phyloP scores from a whole-genome alignment of 2,329 filamentous ascomycete species.

The Ophiostoma sp. region DNA sequence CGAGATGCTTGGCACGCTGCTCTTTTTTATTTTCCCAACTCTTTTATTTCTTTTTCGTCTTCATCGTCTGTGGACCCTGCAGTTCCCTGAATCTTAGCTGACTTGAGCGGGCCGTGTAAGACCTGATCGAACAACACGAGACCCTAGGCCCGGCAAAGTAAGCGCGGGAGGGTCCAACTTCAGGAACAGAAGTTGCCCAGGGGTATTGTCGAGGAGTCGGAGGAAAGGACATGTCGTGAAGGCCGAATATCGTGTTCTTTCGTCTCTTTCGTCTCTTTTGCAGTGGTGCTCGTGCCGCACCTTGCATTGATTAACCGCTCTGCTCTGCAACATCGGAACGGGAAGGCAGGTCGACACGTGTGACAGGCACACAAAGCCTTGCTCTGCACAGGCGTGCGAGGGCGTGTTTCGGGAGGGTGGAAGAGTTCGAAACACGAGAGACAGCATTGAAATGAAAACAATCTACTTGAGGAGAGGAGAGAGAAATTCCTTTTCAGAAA shows the following conservation, averaged over 20 bases:
- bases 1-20: not conserved
- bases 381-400: not conserved
- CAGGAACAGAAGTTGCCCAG: not conserved
- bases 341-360: not conserved
- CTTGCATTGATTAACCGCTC: constrained; percentile 1
- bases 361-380: not conserved
- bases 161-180: not conserved
- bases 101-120: not conserved
- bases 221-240: not conserved
- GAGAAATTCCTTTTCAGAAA: not conserved
- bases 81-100: not conserved
- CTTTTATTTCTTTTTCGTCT: not conserved
- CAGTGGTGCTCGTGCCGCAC: not conserved
- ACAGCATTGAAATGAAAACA: not conserved
- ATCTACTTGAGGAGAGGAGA: not conserved
- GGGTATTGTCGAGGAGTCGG: constrained; percentile 1
- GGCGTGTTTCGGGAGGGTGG: not conserved
- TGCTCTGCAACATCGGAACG: constrained; percentile 1
- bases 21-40: not conserved
- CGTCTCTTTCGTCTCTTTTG: not conserved
- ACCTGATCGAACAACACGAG: constrained; percentile 3
- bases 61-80: not conserved
- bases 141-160: not conserved
- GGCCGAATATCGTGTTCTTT: not conserved
- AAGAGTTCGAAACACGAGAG: not conserved